Base-by-base conservation (phyloP, 306 rosid species). In the Acacia crassicarpa region DNA sequence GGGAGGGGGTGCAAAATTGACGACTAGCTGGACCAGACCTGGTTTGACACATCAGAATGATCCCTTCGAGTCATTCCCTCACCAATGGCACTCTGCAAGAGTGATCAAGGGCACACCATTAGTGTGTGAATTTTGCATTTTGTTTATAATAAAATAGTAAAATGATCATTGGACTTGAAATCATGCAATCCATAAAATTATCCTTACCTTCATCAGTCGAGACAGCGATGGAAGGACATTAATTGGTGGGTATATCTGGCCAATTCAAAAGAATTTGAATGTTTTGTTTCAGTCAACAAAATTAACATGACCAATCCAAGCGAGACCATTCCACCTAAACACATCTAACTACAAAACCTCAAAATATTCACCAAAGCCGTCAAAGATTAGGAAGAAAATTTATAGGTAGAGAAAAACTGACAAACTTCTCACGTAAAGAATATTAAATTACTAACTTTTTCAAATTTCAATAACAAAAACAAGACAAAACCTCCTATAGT, bases 31-130 rank as follows among this genome's bases (percentile, higher is more conserved):
- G 75, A 83, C 56, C 84, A 84, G 32, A 96, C 99, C 99, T 96
- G 99, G 85, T 96, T 96, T 82, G 99, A 96, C 56, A 96, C 99
- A 85, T 96, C 99, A 75, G 99, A 80, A 82, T 96, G 99, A 87
- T 96, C 99, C 88, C 82, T 89, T 80, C 99, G 96, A 62, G 99
- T 96, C 99, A 96, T 96, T 79, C 99, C 99, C 89, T 93, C 99
- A 75, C 99, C 99, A 80, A 96, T 96, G 78, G 99, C 99, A 93
- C 98, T 96, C 99, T 96, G 92, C 91, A 89, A 62, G 68, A 62
- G 76, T 46, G 63, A 77, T 51, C 85, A 80, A 80, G 43, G 73
- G 77, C 63, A 43, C 58, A 73, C 79, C 72, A 35, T 75, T 46
- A 83, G 74, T 41, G 67, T 40, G 67, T 51, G 40, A 71, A 54